Evolutionary conservation across 306 rosid genomes (phyloP).

Genomic region (Carpinus viminea): DNA sequence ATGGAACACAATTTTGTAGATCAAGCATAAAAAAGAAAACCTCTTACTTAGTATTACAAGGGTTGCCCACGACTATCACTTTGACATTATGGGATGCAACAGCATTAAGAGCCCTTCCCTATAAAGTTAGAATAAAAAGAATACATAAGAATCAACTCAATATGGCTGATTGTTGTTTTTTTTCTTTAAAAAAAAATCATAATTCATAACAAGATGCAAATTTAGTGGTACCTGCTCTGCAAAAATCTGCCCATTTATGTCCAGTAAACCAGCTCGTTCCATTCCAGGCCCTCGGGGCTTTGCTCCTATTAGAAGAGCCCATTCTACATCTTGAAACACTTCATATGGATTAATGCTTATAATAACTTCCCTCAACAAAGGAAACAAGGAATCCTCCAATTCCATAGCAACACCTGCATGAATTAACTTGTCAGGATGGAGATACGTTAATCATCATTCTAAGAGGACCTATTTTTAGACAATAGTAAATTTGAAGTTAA

Average conservation of each 20-base stretch:
- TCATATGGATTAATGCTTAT: constrained; percentile 89
- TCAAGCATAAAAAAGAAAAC: constrained; percentile 13
- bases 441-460: constrained; percentile 14
- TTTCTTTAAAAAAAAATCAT: background rate
- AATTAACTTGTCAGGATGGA: constrained; percentile 12
- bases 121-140: background rate
- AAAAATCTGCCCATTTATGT: constrained; percentile 84
- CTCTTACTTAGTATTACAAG: constrained; percentile 93
- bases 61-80: constrained; percentile 95
- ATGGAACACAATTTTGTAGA: constrained; percentile 19
- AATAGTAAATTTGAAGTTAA: background rate
- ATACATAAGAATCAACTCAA: constrained; percentile 22
- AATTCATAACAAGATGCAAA: constrained; percentile 7
- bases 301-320: constrained; percentile 97
- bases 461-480: background rate
- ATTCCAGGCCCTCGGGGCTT: constrained; percentile 99
- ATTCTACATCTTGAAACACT: constrained; percentile 91
- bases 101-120: constrained; percentile 90
- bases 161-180: background rate
- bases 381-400: constrained; percentile 91
- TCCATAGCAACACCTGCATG: constrained; percentile 97
- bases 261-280: constrained; percentile 88
- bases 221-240: constrained; percentile 68
- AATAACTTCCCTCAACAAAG: constrained; percentile 82
- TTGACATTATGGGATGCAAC: constrained; percentile 88